phyloP scores from a whole-genome alignment of 177 flowering plant genomes.

The Vitis hybrid region DNA sequence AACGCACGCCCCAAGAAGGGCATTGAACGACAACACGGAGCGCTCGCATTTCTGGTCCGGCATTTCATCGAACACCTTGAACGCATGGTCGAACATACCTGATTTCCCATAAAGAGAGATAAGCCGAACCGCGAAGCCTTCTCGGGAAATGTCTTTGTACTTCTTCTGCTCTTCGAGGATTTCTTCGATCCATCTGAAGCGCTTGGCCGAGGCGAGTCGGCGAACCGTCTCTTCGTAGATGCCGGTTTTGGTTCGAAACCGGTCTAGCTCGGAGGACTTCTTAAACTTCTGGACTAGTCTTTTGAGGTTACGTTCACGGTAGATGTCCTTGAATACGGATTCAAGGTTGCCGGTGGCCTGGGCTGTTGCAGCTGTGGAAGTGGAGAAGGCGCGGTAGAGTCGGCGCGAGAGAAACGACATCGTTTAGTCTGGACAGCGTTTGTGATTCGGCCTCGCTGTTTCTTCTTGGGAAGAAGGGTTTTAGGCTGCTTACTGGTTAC shows the following conservation, averaged over 20 bases:
- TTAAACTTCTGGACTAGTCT: conserved; percentile 52
- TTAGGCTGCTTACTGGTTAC: background rate
- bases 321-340: conserved; percentile 19
- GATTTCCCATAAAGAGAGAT: conserved; percentile 56
- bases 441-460: background rate
- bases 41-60: conserved; percentile 43
- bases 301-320: conserved; percentile 39
- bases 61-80: conserved; percentile 70
- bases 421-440: background rate
- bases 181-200: conserved; percentile 39
- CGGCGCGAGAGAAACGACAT: conserved; percentile 36
- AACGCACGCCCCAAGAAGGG: conserved; percentile 58
- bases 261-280: conserved; percentile 24
- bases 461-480: background rate
- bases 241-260: conserved; percentile 41
- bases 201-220: conserved; percentile 50
- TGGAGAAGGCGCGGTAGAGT: conserved; percentile 35
- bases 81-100: conserved; percentile 67
- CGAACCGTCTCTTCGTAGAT: conserved; percentile 42
- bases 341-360: conserved; percentile 3
- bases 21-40: conserved; percentile 53
- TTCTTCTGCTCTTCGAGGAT: conserved; percentile 65
- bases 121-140: conserved; percentile 50
- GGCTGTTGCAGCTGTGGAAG: conserved; percentile 8
- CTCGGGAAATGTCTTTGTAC: conserved; percentile 36